Conservation (phyloP, 495 filamentous ascomycete species). For the Cenococcum geophilum region DNA sequence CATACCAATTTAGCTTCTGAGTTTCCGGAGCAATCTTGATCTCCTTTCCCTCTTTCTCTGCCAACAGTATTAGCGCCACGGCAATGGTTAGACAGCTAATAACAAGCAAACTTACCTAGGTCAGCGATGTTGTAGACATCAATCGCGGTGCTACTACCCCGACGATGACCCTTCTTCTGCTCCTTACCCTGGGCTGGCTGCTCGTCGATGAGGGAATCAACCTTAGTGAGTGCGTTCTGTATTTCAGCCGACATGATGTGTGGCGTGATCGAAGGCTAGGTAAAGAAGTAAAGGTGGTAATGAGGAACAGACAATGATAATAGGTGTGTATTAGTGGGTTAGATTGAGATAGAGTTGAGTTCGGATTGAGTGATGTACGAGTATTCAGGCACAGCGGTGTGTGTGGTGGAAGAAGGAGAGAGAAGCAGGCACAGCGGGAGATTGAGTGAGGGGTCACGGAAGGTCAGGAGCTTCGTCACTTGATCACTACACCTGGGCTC, state of each 20-base stretch:
- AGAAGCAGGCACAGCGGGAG: not conserved
- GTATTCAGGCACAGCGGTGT: constrained; percentile 5
- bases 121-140: constrained; percentile 80
- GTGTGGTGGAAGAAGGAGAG: constrained; percentile 6
- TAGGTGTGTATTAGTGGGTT: not conserved
- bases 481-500: constrained; percentile 30
- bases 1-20: constrained; percentile 85
- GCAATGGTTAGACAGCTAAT: constrained; percentile 11
- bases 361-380: constrained; percentile 1
- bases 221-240: constrained; percentile 57
- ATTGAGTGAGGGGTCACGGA: constrained; percentile 2
- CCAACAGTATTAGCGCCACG: constrained; percentile 27
- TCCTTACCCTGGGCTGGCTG: constrained; percentile 61
- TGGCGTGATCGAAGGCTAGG: not conserved
- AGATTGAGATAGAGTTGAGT: not conserved
- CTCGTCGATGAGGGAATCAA: constrained; percentile 80
- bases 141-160: constrained; percentile 58
- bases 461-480: constrained; percentile 16
- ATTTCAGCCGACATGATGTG: constrained; percentile 55
- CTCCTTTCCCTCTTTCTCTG: constrained; percentile 70
- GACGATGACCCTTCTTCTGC: constrained; percentile 53
- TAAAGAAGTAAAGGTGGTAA: not conserved
- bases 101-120: constrained; percentile 55
- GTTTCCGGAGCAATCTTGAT: constrained; percentile 79
- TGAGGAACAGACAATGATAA: not conserved